phyloP scores from a whole-genome alignment of 2,329 filamentous ascomycete genomes.

The Coleophoma crateriformis region DNA sequence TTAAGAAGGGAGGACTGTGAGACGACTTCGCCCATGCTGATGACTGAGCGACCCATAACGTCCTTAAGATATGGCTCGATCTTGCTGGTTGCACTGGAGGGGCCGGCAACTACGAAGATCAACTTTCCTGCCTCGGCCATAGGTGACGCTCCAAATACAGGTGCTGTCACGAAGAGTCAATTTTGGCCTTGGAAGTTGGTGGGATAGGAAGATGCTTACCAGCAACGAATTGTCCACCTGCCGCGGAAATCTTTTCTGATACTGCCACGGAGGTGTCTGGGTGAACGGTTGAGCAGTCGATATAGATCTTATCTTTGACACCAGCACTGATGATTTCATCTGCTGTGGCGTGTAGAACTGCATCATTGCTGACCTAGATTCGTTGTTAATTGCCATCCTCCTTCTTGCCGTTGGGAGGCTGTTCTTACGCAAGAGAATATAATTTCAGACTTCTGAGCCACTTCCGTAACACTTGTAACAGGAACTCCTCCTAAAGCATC shows the following conservation, averaged over 20 bases:
- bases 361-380: slow-evolving; percentile 32
- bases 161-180: slow-evolving; percentile 27
- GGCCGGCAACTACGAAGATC: slow-evolving; percentile 37
- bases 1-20: slow-evolving; percentile 35
- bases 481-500: slow-evolving; percentile 29
- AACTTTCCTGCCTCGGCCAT: slow-evolving; percentile 38
- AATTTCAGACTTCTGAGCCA: slow-evolving; percentile 28
- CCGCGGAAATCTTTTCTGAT: slow-evolving; percentile 25
- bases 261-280: slow-evolving; percentile 27
- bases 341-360: slow-evolving; percentile 28
- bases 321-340: slow-evolving; percentile 19
- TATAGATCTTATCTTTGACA: slow-evolving; percentile 23
- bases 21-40: slow-evolving; percentile 37
- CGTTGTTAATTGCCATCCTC: too few species aligned
- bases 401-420: neutral
- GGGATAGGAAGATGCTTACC: neutral
- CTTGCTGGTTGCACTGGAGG: slow-evolving; percentile 23
- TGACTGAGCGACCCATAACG: slow-evolving; percentile 35
- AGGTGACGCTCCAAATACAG: slow-evolving; percentile 36
- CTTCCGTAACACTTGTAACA: slow-evolving; percentile 16
- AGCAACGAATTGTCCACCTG: slow-evolving; percentile 30
- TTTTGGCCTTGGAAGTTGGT: too few species aligned
- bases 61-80: slow-evolving; percentile 35
- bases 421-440: slow-evolving; percentile 25
- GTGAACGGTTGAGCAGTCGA: slow-evolving; percentile 27